Base-by-base conservation (phyloP, 2,329 filamentous ascomycete genomes). In the Plenodomus biglobosus region DNA sequence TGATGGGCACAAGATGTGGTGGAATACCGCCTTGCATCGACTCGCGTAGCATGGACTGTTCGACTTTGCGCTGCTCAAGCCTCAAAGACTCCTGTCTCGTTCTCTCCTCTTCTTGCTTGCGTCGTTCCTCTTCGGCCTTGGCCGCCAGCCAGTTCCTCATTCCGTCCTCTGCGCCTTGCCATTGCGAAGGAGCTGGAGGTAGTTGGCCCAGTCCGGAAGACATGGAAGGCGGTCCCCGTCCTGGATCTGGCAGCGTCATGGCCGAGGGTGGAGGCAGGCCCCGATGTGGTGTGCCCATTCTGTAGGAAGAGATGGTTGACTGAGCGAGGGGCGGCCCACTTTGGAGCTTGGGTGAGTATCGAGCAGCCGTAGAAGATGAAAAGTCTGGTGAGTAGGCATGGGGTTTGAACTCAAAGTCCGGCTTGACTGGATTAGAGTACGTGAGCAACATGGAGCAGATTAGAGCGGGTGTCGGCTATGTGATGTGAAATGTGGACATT, bases 71-170 rank as follows among this genome's bases (percentile, higher is more conserved):
- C 56, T 79, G 77, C 61, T 80, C 78, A 38, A 80, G 66, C 52
- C 71, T 66, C 40, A 77, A 64, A 16, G 68, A 70, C 59, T 80
- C 78, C 61, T 81, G 78, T 52, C 74, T 73, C 40, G 78, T 80
- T 66, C 72, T 77, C 56, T 80, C 77, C 60, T 80, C 78, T 62
- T 80, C 78, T 67, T 80, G 77, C 66, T 75, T 78, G 48, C 76
- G 71, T 65, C 73, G 76, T 52, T 80, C 78, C 63, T 80, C 78
- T 62, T 80, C 78, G 15, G 76, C 73, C 64, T 78, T 80, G 17
- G 77, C 75, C 10, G 69, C 65, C 18, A 80, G 67, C 76, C 77
- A 80, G 45, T 76, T 76, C 50, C 77, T 75, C 73, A 78, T 78
- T 17, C 75, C 74, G 42, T 80, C 78, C 54, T 80, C 78, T 36